Evolutionary conservation across 352 stramenopile genomes (phyloP).

Genomic region (Elongisporangium senticosum): DNA sequence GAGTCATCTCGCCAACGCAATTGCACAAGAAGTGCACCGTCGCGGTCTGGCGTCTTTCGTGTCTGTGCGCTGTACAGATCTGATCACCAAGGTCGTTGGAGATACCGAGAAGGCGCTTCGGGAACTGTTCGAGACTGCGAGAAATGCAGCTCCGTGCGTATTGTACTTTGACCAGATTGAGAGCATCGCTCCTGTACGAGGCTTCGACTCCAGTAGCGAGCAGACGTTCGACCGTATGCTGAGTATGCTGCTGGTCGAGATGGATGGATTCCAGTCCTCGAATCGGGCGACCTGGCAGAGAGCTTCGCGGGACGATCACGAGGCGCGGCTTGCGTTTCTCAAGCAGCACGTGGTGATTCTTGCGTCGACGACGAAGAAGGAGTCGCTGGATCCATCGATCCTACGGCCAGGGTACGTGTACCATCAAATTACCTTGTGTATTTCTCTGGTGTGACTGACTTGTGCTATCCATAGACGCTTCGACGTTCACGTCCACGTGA

Average conservation of each 20-base stretch:
- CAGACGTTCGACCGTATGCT: constrained; percentile 91
- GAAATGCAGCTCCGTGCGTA: constrained; percentile 83
- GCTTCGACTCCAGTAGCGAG: constrained; percentile 89
- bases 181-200: constrained; percentile 77
- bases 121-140: constrained; percentile 83
- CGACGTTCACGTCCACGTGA: constrained; percentile 68
- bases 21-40: constrained; percentile 55
- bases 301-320: constrained; percentile 7
- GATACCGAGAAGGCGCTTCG: constrained; percentile 85
- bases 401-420: constrained; percentile 69
- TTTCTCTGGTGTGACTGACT: constrained; percentile 2
- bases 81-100: constrained; percentile 88
- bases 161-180: constrained; percentile 93
- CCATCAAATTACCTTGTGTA: background rate
- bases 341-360: constrained; percentile 84
- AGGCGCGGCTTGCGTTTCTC: constrained; percentile 54
- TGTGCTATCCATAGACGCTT: constrained; percentile 46
- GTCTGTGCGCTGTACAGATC: constrained; percentile 82
- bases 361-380: constrained; percentile 69
- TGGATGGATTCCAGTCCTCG: constrained; percentile 72
- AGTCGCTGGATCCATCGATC: constrained; percentile 80
- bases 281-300: background rate
- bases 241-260: constrained; percentile 88
- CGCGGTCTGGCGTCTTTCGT: constrained; percentile 78
- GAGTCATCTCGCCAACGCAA: constrained; percentile 87